Base-by-base conservation (phyloP, 352 stramenopile species). In the Phytophthora nicotianae region DNA sequence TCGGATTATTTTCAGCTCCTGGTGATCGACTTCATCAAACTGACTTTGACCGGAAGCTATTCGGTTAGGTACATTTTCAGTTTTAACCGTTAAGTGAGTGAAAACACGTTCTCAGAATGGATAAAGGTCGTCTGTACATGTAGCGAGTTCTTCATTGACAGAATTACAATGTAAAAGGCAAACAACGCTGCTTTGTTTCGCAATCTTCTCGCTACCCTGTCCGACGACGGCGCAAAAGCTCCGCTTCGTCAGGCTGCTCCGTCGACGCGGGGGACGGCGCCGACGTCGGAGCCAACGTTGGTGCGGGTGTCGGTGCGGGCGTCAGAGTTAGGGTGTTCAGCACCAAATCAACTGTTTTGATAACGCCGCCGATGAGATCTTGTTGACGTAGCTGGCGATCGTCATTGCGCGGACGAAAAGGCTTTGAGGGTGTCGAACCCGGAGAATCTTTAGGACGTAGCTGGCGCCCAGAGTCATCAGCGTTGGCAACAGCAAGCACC, bases 391-490 rank as follows among this genome's bases (percentile, higher is more conserved):
- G 51, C n/a, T 50, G 38, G 26, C 38, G 40, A 13, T 13, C 17
- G 24, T 21, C 7, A 24, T 41, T 17, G 11, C 5, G 16, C 7
- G 32, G 10, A 13, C 13, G 11, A 13, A 38, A 38, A 38, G 10
- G 32, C 32, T 38, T 38, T 5, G 32, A 17, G 32, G 13, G 10
- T 38, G 32, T 38, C n/a, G 32, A 17, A 5, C 3, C 10, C 32
- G 32, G 13, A 38, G 37, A 33, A 16, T 19, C 14, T 26, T 43
- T 32, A n/a, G 5, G 27, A 32, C 11, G 40, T 17, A 58, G 14
- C 46, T 58, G 51, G 8, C 51, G 51, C 29, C 14, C 26, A 43
- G 24, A 14, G 5, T 6, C n/a, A 42, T 50, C 41, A 1, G 51
- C 51, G 20, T 38, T 50, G 11, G 14, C 38, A 49, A 49, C n/a